Conservation (phyloP, 352 stramenopile species). For the Phytophthora capsici region DNA sequence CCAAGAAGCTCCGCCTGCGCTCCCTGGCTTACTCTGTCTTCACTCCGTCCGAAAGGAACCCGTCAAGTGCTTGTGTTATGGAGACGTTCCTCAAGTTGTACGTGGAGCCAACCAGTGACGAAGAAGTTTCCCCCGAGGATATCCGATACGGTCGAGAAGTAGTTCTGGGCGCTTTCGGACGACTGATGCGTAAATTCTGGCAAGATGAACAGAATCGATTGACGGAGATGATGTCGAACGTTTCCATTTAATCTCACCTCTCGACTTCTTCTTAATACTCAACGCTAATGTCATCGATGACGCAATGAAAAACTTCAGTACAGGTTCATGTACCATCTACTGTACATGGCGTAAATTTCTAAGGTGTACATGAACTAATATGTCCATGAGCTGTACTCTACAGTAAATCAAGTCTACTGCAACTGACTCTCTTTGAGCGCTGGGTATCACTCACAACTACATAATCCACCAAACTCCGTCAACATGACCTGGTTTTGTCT, state of each 20-base stretch:
- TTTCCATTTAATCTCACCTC: background rate
- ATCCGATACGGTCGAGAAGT: conserved; percentile 19
- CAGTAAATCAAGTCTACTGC: no score
- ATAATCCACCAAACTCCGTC: conserved; percentile 13
- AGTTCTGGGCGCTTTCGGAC: conserved; percentile 5
- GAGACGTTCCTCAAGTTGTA: conserved; percentile 18
- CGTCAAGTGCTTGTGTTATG: conserved; percentile 8
- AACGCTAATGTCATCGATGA: no score
- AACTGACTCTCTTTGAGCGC: no score
- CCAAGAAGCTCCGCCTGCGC: conserved; percentile 10
- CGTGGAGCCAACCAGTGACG: conserved; percentile 4
- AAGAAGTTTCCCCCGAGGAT: background rate
- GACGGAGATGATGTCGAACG: conserved; percentile 10
- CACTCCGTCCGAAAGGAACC: conserved; percentile 8
- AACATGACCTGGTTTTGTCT: conserved; percentile 18
- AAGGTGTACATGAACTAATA: no score
- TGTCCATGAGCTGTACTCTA: no score
- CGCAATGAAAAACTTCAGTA: no score
- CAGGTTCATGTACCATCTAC: no score
- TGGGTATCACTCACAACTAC: background rate
- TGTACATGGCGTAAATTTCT: no score
- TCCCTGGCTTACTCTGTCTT: conserved; percentile 14
- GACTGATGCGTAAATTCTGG: conserved; percentile 24
- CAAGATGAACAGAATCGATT: conserved; percentile 20
- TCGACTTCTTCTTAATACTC: background rate